A percentile compares a stretch with the other conserved stretches of the same genome.
Conservation (phyloP, 495 filamentous ascomycete genomes). For the Aspergillus cristatus region DNA sequence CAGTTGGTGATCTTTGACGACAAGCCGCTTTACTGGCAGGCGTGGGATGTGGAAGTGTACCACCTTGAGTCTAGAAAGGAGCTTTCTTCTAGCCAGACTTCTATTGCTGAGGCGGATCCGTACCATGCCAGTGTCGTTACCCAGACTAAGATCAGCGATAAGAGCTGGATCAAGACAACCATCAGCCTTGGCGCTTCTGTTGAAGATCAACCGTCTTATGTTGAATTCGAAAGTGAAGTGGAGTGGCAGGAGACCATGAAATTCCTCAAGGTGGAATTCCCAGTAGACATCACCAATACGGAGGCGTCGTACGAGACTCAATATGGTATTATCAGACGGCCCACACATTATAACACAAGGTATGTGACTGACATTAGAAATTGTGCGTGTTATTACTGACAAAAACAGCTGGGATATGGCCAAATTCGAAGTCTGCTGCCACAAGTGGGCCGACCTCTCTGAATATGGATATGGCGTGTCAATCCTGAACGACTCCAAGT, state of each 20-base stretch:
- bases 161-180: slow-evolving; percentile 79
- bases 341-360: slow-evolving; percentile 91
- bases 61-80: slow-evolving; percentile 81
- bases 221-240: slow-evolving; percentile 75
- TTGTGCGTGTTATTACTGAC: not conserved
- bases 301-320: slow-evolving; percentile 95
- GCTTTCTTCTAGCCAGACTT: slow-evolving; percentile 53
- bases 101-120: slow-evolving; percentile 59
- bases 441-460: slow-evolving; percentile 94
- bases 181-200: slow-evolving; percentile 66
- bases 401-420: slow-evolving; percentile 85
- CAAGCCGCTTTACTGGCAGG: slow-evolving; percentile 97
- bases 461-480: slow-evolving; percentile 88
- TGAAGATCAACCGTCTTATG: slow-evolving; percentile 52
- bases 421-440: slow-evolving; percentile 97
- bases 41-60: slow-evolving; percentile 97
- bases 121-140: slow-evolving; percentile 73
- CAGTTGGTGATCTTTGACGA: slow-evolving; percentile 96
- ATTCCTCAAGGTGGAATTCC: slow-evolving; percentile 98
- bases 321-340: slow-evolving; percentile 77
- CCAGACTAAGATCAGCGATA: slow-evolving; percentile 74
- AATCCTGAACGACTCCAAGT: slow-evolving; percentile 93
- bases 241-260: slow-evolving; percentile 95
- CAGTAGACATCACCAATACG: slow-evolving; percentile 82
- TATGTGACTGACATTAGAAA: slow-evolving; percentile 19